A percentile compares a stretch with the other conserved stretches of the same genome.
Evolutionary conservation across 2,329 filamentous ascomycete species (phyloP).

Genomic region (Sclerotinia subarctica): DNA sequence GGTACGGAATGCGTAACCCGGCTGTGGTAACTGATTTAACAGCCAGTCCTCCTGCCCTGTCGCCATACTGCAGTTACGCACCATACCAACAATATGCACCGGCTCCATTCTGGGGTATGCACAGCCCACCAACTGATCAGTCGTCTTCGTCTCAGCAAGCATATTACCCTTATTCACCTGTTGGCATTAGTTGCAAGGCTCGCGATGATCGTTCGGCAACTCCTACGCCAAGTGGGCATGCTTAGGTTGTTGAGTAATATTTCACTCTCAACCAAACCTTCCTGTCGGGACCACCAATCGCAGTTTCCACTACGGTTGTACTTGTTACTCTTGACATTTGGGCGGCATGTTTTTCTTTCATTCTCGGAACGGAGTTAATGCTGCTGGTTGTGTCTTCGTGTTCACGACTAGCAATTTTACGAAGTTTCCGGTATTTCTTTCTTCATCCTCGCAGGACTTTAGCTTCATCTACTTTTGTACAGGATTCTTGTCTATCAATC

Average conservation of each 20-base stretch:
- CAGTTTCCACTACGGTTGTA: conserved; percentile 1
- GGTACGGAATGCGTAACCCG: conserved; percentile 21
- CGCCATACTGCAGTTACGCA: conserved; percentile 25
- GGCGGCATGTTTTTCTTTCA: neutral
- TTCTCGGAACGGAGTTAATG: neutral
- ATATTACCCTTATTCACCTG: conserved; percentile 23
- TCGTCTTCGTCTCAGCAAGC: conserved; percentile 14
- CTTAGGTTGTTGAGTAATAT: conserved; percentile 22
- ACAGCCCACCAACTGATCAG: conserved; percentile 18
- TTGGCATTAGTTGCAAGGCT: conserved; percentile 13
- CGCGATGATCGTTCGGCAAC: conserved; percentile 32
- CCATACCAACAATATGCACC: conserved; percentile 25
- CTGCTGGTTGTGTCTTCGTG: conserved; percentile 11
- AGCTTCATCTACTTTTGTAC: conserved; percentile 20
- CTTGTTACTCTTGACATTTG: conserved; percentile 2
- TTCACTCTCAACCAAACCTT: conserved; percentile 23
- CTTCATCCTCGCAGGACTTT: conserved; percentile 20
- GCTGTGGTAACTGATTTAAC: conserved; percentile 15
- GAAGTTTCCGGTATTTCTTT: conserved; percentile 17
- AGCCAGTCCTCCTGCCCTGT: conserved; percentile 24
- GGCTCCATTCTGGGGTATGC: conserved; percentile 23
- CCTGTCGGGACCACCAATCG: neutral
- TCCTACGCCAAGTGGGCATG: conserved; percentile 31
- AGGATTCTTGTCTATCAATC: conserved; percentile 19
- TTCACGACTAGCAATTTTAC: conserved; percentile 13